Evolutionary conservation across 345 rosid species (phyloP).

Genomic region (Leavenworthia alabamica): DNA sequence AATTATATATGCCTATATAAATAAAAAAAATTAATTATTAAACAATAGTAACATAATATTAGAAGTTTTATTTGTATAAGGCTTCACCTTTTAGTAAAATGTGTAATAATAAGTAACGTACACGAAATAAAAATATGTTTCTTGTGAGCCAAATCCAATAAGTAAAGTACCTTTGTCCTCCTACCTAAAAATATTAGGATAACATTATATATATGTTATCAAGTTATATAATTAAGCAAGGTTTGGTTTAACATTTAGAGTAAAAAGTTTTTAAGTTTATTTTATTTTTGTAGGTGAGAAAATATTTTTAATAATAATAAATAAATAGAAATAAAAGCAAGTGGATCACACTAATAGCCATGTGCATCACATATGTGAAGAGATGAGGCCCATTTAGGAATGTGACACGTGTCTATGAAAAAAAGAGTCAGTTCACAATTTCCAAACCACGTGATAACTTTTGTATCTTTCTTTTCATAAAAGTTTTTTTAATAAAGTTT

Average conservation of each 20-base stretch:
- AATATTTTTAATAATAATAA: too few species aligned
- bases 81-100: neutral
- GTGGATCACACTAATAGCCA: slow-evolving; percentile 6
- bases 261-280: too few species aligned
- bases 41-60: too few species aligned
- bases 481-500: neutral
- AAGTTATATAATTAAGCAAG: neutral
- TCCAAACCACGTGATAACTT: slow-evolving; percentile 25
- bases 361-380: slow-evolving; percentile 18
- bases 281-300: too few species aligned
- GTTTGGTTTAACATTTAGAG: neutral
- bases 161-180: neutral
- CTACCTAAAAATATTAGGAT: neutral
- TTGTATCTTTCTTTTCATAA: neutral
- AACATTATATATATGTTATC: neutral
- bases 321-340: neutral
- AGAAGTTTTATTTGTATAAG: neutral
- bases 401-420: neutral
- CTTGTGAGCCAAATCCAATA: neutral
- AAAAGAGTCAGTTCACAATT: slow-evolving; percentile 8
- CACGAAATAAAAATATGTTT: neutral
- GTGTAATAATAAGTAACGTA: slow-evolving; percentile 10
- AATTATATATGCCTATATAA: too few species aligned
- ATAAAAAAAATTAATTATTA: too few species aligned
- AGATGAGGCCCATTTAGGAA: neutral